Evolutionary conservation across 768 basidiomycete genomes (phyloP), one percentile per base, ranked within the genome.

Genomic region (Pulveroboletus sp.): DNA sequence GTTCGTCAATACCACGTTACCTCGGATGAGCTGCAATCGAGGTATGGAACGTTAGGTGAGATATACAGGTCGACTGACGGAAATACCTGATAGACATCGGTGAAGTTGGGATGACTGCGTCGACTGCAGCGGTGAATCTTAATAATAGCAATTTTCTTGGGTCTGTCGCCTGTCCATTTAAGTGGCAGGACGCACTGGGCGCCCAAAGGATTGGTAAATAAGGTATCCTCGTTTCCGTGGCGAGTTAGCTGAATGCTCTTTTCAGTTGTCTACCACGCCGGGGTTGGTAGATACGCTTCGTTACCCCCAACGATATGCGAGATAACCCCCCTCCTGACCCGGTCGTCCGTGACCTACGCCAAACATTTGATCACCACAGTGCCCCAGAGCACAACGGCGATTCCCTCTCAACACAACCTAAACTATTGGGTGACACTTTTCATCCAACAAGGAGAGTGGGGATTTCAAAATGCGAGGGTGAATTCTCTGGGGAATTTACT

Each of bases 401-500:
- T 52, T 33, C 30, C 41, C 31, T 18, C 39, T 9, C 47, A 49
- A 35, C 47, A 32, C 26, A 52, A 52, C 27, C 17, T 52, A 0
- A 49, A 26, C 10, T 49, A 8, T 28, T 52, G 46, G 47, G 35
- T 52, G 1, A 10, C 42, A 2, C 17, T 43, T 5, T 18, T 28
- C 14, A 39, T 52, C 14, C 26, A 49, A 15, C 31, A 42, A 6
- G 35, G 38, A n/a, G 36, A 39, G 9, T 49, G 47, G 40, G 21
- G 28, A 11, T 49, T 49, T 39, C 47, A 52, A 31, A 43, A 30
- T 1, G 26, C 26, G 12, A 32, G 37, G 26, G 18, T 39, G 36
- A 49, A 52, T 11, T 33, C 47, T 2, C 31, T 52, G 14, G 51
- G 51, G n/a, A 39, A 52, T 35, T 28, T 44, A 41, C 24, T 52